These are phyloP conservation scores for Pichia cephalocereana DNA, from an alignment of 805 yeast genomes.

Conservation along the genomic window DNA sequence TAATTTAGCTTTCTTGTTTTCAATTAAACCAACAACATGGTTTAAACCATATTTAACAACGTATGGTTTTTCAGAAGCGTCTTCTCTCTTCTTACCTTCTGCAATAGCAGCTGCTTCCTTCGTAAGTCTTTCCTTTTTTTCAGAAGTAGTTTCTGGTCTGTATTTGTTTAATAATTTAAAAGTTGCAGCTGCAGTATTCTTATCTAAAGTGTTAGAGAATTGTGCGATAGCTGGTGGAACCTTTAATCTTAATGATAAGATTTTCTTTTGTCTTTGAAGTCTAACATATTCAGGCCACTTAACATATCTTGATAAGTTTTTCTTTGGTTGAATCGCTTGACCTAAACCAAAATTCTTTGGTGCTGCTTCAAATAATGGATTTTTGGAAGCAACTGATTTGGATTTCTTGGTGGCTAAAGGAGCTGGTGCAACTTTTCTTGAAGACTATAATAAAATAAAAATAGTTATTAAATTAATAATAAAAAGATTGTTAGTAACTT, in stretches of 20 bases:
- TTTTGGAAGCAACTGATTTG: constrained; percentile 43
- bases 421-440: constrained; percentile 94
- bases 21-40: constrained; percentile 96
- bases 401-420: constrained; percentile 79
- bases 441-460: constrained; percentile 23
- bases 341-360: constrained; percentile 96
- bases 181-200: constrained; percentile 96
- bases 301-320: constrained; percentile 94
- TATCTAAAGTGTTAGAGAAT: constrained; percentile 93
- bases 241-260: constrained; percentile 89
- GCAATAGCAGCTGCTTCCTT: constrained; percentile 99
- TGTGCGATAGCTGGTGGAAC: constrained; percentile 98
- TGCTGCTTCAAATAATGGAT: constrained; percentile 83
- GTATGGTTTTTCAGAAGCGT: constrained; percentile 93
- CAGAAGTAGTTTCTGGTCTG: constrained; percentile 96
- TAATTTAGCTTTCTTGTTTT: constrained; percentile 97
- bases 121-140: constrained; percentile 98
- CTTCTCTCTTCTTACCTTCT: constrained; percentile 95
- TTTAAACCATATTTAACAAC: constrained; percentile 97
- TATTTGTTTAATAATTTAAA: constrained; percentile 97
- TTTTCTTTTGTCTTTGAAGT: constrained; percentile 98
- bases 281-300: constrained; percentile 99
- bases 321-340: constrained; percentile 89
- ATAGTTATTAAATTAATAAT: background rate
- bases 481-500: constrained; percentile 15